Evolutionary conservation across 2,329 filamentous ascomycete genomes (phyloP).

Genomic region (Cladosporium sp.): DNA sequence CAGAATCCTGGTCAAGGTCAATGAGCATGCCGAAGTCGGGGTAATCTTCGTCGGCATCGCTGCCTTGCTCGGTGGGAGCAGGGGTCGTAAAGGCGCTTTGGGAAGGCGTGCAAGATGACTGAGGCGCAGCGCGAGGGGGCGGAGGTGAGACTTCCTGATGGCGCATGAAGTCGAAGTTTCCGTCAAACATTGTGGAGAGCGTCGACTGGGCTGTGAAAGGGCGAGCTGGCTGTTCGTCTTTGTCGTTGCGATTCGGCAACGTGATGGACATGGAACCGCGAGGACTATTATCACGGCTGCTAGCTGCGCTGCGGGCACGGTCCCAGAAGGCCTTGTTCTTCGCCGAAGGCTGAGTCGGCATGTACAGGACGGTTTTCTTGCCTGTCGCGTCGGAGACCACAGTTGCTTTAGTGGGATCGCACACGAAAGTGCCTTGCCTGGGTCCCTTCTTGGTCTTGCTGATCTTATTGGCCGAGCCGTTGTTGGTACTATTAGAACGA

Average conservation of each 20-base stretch:
- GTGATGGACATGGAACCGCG: conserved; percentile 17
- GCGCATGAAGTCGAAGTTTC: conserved; percentile 21
- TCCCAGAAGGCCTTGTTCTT: conserved; percentile 28
- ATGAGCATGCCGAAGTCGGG: conserved; percentile 10
- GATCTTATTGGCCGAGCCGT: conserved; percentile 17
- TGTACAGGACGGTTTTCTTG: conserved; percentile 17
- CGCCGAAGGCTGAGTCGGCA: conserved; percentile 16
- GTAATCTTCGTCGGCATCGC: conserved; percentile 10
- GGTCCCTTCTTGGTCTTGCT: conserved; percentile 17
- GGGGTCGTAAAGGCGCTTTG: conserved; percentile 5
- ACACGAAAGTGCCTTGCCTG: conserved; percentile 21
- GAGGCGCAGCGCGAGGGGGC: neutral
- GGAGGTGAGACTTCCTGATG: conserved; percentile 43
- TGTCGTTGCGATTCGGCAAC: neutral
- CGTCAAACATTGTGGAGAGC: conserved; percentile 29
- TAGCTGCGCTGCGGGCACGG: conserved; percentile 22
- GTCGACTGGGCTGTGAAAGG: conserved; percentile 30
- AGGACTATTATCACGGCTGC: conserved; percentile 27
- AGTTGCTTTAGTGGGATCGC: conserved; percentile 22
- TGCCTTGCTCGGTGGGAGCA: conserved; percentile 5
- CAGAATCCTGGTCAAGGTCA: conserved; percentile 31
- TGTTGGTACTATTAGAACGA: conserved; percentile 18
- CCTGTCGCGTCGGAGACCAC: conserved; percentile 16
- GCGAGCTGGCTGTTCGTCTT: conserved; percentile 15
- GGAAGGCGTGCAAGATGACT: neutral